Evolutionary conservation across 1,284 basidiomycete species (phyloP), one percentile per base, ranked within the genome.

Genomic region (Caloboletus firmus): DNA sequence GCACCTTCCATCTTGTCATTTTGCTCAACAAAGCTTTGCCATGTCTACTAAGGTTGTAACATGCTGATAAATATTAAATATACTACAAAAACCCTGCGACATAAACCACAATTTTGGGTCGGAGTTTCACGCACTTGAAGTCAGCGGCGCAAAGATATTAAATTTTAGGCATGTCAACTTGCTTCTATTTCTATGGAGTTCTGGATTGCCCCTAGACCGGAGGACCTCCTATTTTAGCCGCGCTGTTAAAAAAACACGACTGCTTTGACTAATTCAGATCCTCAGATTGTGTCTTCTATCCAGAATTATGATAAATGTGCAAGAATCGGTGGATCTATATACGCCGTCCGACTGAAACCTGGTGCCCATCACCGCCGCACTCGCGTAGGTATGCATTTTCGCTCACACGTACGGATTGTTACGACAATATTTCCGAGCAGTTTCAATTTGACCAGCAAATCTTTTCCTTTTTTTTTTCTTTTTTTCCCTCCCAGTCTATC

Each of bases 341-440:
- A n/a, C n/a, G 22, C 36, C 35, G 18, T 24, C 15, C 28, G 34
- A 30, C 31, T 20, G 36, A 39, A 47, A 57, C 13, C n/a, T 45
- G 26, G 28, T 18, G 49, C 51, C 7, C 1, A 42, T 48, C 45
- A 48, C 26, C 30, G 26, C 32, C 17, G 10, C 34, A n/a, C 24
- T 45, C 39, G n/a, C 30, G 50, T 24, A 31, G 41, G 40, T 26
- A 40, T 30, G 26, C 35, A 4, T 51, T 39, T 30, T 35, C 17
- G 26, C 61, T 54, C 52, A 40, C 47, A 46, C 49, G 49, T 47
- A 31, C 34, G 26, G 13, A 31, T 32, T 44, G 55, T 61, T 52
- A 67, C 64, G 54, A 58, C 37, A 62, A 20, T n/a, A n/a, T n/a
- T 17, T n/a, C 39, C 17, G 6, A 46, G 44, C 20, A 42, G 56